Conservation (phyloP, 2,329 filamentous ascomycete genomes). For the Trichothecium sympodiale region DNA sequence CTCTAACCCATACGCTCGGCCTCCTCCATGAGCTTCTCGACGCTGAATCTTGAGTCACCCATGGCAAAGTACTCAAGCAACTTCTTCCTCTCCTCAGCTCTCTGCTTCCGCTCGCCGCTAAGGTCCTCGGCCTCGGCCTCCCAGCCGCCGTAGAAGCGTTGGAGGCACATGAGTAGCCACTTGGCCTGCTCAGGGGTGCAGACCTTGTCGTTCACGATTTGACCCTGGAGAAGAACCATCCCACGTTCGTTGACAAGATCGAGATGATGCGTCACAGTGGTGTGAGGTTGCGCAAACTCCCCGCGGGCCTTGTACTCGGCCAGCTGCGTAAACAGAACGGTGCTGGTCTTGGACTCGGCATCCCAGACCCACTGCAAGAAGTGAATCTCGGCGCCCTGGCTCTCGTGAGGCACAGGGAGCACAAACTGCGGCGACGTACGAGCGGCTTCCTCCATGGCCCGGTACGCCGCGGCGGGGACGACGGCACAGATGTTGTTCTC, state of each 20-base stretch:
- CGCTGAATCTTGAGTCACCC: conserved; percentile 68
- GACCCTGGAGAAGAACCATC: conserved; percentile 77
- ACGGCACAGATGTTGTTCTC: conserved; percentile 71
- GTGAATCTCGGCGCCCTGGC: conserved; percentile 76
- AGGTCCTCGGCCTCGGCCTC: conserved; percentile 29
- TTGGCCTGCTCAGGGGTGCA: conserved; percentile 72
- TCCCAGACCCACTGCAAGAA: conserved; percentile 96
- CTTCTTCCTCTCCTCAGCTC: conserved; percentile 50
- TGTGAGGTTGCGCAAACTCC: conserved; percentile 85
- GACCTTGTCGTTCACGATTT: conserved; percentile 64
- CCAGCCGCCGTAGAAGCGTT: conserved; percentile 78
- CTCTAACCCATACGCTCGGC: conserved; percentile 61
- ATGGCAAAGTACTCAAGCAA: conserved; percentile 72
- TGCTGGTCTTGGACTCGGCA: conserved; percentile 47
- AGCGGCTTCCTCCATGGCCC: conserved; percentile 59
- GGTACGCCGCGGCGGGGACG: conserved; percentile 65
- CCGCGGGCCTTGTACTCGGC: conserved; percentile 87
- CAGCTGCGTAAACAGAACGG: conserved; percentile 86
- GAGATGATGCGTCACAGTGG: conserved; percentile 82
- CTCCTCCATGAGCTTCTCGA: conserved; percentile 81
- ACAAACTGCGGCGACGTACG: conserved; percentile 78
- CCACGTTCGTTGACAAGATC: conserved; percentile 67
- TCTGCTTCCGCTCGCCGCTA: conserved; percentile 36
- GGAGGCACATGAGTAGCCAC: conserved; percentile 85
- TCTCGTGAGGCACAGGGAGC: conserved; percentile 64